Conservation (phyloP, 2,329 filamentous ascomycete species). For the Botrytis cinerea region DNA sequence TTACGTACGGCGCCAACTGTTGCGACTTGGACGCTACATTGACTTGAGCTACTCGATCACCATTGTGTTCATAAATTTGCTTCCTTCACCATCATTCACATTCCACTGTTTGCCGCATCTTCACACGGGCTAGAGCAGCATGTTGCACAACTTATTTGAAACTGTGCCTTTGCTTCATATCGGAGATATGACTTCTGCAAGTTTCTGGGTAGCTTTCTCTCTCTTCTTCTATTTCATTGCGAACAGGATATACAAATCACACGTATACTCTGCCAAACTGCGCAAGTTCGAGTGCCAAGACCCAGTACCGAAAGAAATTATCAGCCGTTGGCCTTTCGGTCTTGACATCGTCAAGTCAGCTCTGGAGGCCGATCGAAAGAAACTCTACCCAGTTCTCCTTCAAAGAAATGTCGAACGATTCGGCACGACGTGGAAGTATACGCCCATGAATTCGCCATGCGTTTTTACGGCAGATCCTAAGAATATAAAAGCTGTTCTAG, state of each 20-base stretch:
- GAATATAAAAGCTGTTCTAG: slow-evolving; percentile 57
- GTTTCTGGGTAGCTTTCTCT: not conserved
- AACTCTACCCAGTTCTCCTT: not conserved
- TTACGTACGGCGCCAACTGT: not conserved
- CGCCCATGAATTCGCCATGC: not conserved
- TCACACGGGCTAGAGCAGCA: not conserved
- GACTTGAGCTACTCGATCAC: not conserved
- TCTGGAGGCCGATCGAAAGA: not conserved
- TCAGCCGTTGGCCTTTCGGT: slow-evolving; percentile 6
- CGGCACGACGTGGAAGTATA: not conserved
- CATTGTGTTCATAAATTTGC: not conserved
- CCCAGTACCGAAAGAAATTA: not conserved
- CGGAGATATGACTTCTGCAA: not conserved
- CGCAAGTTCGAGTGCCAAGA: slow-evolving; percentile 2
- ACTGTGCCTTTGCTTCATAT: not conserved
- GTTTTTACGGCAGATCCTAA: slow-evolving; percentile 45
- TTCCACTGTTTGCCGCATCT: not conserved
- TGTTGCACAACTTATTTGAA: not conserved
- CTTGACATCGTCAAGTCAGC: not conserved
- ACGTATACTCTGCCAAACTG: not conserved
- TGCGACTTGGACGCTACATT: not conserved
- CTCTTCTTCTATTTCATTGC: not conserved
- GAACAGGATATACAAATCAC: not conserved
- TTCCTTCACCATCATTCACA: not conserved
- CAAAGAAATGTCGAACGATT: not conserved